Evolutionary conservation across 371 early-diverging fungal species (phyloP).

Genomic region (Mortierella sp.): DNA sequence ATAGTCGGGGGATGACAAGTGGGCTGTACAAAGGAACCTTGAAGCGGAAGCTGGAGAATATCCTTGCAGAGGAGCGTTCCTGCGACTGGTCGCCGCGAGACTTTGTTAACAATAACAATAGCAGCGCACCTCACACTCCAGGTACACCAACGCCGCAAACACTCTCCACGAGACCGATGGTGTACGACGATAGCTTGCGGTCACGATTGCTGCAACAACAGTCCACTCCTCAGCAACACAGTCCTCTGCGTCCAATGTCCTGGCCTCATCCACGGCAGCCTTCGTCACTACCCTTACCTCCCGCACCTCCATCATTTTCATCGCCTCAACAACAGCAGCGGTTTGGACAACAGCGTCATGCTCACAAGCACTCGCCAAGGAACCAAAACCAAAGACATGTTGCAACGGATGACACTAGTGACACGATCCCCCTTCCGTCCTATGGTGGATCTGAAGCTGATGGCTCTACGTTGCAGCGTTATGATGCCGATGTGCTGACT

Average conservation of each 20-base stretch:
- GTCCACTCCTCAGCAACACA: not conserved
- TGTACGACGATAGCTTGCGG: not conserved
- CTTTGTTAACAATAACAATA: not conserved
- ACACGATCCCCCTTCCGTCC: too few species aligned
- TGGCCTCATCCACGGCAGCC: not conserved
- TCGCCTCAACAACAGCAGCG: not conserved
- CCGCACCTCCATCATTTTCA: not conserved
- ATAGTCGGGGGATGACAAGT: not conserved
- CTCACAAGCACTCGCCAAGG: not conserved
- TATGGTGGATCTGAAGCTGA: too few species aligned
- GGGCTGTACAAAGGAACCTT: constrained; percentile 8
- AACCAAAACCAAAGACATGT: not conserved
- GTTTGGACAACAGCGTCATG: not conserved
- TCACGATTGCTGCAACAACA: constrained; percentile 1
- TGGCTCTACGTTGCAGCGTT: too few species aligned
- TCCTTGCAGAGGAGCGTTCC: constrained; percentile 24
- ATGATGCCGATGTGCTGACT: too few species aligned
- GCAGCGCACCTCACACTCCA: not conserved
- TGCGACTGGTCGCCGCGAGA: not conserved
- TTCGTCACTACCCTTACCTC: not conserved
- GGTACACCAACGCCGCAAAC: not conserved
- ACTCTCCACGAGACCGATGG: not conserved
- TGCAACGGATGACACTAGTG: too few species aligned
- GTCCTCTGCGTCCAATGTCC: not conserved
- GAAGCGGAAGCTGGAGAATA: constrained; percentile 31